These are phyloP conservation scores for Hirsutella minnesotensis DNA, from an alignment of 2,329 filamentous ascomycete genomes.

Conservation along the genomic window DNA sequence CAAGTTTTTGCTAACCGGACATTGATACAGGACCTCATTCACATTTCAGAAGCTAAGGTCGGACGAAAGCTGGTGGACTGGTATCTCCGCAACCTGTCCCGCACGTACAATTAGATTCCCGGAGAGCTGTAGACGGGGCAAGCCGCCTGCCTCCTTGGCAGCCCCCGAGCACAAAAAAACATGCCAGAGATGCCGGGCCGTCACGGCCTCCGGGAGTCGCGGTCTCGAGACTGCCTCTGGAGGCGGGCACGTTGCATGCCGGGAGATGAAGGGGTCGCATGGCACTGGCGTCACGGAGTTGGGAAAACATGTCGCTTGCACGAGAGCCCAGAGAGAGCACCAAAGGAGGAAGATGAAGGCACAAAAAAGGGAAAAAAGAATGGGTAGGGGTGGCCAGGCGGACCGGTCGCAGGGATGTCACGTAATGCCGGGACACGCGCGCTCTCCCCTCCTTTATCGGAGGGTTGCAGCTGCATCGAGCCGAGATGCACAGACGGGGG, in stretches of 20 bases:
- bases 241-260: slow-evolving; percentile 11
- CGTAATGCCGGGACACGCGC: not conserved
- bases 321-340: not conserved
- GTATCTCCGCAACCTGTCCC: slow-evolving; percentile 94
- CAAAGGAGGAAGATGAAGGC: not conserved
- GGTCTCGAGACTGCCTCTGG: too few species aligned
- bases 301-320: slow-evolving; percentile 11
- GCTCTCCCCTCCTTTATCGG: too few species aligned
- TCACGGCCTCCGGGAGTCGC: too few species aligned
- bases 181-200: too few species aligned
- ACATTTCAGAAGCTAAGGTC: slow-evolving; percentile 97
- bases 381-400: too few species aligned
- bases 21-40: slow-evolving; percentile 67
- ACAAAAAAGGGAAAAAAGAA: too few species aligned
- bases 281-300: slow-evolving; percentile 31
- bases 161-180: too few species aligned
- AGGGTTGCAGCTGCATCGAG: too few species aligned
- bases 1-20: slow-evolving; percentile 9
- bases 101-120: slow-evolving; percentile 59
- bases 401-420: too few species aligned
- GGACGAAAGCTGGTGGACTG: slow-evolving; percentile 95
- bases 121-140: not conserved
- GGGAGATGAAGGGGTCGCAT: slow-evolving; percentile 22
- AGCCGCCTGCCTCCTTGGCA: not conserved
- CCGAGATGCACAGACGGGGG: too few species aligned